Percentiles rank a stretch among this genome's conserved stretches.
Evolutionary conservation across 73 alveolate genomes (phyloP).

Genomic region (Vitrella brassicaformis): DNA sequence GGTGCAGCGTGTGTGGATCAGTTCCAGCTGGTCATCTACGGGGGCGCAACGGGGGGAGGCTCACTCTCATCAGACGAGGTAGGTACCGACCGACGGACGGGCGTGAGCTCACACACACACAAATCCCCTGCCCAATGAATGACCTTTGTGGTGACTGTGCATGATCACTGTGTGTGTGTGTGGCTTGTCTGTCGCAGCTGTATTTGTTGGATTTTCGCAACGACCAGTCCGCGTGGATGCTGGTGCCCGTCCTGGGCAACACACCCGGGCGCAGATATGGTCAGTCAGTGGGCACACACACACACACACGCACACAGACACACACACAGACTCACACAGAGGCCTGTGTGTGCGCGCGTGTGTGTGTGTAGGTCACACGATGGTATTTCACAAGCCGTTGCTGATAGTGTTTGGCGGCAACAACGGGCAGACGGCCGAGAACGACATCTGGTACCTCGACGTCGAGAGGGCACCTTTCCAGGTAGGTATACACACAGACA

Average conservation of each 20-base stretch:
- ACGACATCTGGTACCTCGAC: constrained; percentile 25
- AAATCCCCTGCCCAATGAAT: too few species aligned
- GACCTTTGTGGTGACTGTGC: too few species aligned
- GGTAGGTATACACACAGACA: too few species aligned
- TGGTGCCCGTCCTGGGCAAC: constrained; percentile 92
- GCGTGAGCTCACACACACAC: too few species aligned
- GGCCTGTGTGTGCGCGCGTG: not conserved
- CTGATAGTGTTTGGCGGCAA: constrained; percentile 90
- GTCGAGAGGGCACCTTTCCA: constrained; percentile 34
- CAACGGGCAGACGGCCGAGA: constrained; percentile 56
- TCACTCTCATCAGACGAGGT: constrained; percentile 23
- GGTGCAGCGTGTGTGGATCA: constrained; percentile 20
- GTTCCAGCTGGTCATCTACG: constrained; percentile 77
- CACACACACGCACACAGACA: too few species aligned
- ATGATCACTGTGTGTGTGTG: too few species aligned
- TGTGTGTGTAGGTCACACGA: constrained; percentile 54
- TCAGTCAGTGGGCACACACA: not conserved
- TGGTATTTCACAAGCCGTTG: constrained; percentile 81
- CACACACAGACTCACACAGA: too few species aligned
- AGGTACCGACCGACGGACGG: too few species aligned
- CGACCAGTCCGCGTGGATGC: constrained; percentile 79
- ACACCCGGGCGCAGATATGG: constrained; percentile 99
- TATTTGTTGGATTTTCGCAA: constrained; percentile 38
- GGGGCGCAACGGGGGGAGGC: constrained; percentile 98
- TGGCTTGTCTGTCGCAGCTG: constrained; percentile 1